Evolutionary conservation across 345 rosid species (phyloP).

Genomic region (Psidium guajava): DNA sequence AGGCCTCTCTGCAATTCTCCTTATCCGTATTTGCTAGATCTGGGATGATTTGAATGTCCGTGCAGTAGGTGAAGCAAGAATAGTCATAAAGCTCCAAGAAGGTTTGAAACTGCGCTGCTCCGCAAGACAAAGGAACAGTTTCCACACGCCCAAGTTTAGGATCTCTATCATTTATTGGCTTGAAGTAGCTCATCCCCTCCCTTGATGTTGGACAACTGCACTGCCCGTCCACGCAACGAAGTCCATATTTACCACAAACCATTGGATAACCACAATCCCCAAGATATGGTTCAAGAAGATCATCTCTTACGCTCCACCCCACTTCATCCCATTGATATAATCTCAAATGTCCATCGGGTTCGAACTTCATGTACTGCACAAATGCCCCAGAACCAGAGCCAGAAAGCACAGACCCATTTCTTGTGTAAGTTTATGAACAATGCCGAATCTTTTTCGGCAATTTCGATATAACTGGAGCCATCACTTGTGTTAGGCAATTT

Average conservation of each 20-base stretch:
- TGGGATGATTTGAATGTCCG: background rate
- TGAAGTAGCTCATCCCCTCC: background rate
- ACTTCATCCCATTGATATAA: slow-evolving; percentile 1
- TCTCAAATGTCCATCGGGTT: slow-evolving; percentile 13
- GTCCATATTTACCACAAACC: background rate
- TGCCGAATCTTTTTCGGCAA: background rate
- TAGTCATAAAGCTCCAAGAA: no score
- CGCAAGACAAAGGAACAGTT: no score
- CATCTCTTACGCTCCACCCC: background rate
- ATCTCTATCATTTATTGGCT: background rate
- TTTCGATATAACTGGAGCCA: background rate
- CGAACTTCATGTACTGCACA: slow-evolving; percentile 4
- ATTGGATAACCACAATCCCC: background rate
- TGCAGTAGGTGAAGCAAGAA: background rate
- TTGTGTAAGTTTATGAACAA: background rate
- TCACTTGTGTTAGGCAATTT: background rate
- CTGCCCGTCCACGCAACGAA: no score
- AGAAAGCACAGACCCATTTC: background rate
- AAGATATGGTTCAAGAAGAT: background rate
- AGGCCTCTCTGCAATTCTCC: slow-evolving; percentile 1
- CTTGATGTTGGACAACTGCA: no score
- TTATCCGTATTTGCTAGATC: background rate
- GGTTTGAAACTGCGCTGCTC: no score
- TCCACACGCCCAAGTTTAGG: background rate
- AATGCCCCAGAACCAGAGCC: background rate